Base-by-base conservation (phyloP, 108 stramenopile species). In the Fragilaria crotonensis region DNA sequence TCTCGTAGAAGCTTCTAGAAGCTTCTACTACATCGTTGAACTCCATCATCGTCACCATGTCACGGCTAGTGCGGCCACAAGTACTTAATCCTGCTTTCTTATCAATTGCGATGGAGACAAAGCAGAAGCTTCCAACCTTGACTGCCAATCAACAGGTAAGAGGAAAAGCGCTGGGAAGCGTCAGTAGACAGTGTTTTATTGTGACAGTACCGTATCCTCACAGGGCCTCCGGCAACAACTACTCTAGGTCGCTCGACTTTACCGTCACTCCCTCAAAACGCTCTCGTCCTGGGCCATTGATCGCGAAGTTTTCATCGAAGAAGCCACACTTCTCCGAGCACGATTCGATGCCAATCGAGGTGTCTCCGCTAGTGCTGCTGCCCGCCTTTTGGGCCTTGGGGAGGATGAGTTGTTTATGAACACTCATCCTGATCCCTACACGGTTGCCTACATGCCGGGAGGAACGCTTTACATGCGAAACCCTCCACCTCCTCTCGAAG, bases 391-490 rank as follows among this genome's bases (percentile, higher is more conserved):
- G 32, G 76, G 73, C 64, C 89, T 85, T 52, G 92, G 70, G 45
- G 67, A 89, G 62, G 80, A 80, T 18, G 83, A 94, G 62, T 72
- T 94, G 26, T 81, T 78, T 60, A 62, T 69, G 20, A 70, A 72
- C 70, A 81, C 81, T 30, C 94, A 95, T 60, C 95, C 93, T n/a
- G 95, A 93, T 73, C 84, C 79, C 7, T 96, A 96, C 72, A 80
- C 89, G 51, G 73, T 75, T 32, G 84, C 95, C 3, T 83, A 77
- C 81, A 97, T 98, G 97, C 97, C 97, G 0, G 96, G 96, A 20
- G 97, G 97, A n/a, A 81, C 90, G 22, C 81, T 89, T 30, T 97
- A 95, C 73, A 98, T 98, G 97, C 83, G 97, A 32, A 96, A 98
- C 64, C 93, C 97, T 17, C 93, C 97, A 9, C 75, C 78, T 30